Conservation (phyloP, 2,329 filamentous ascomycete genomes). For the Colletotrichum salicis region DNA sequence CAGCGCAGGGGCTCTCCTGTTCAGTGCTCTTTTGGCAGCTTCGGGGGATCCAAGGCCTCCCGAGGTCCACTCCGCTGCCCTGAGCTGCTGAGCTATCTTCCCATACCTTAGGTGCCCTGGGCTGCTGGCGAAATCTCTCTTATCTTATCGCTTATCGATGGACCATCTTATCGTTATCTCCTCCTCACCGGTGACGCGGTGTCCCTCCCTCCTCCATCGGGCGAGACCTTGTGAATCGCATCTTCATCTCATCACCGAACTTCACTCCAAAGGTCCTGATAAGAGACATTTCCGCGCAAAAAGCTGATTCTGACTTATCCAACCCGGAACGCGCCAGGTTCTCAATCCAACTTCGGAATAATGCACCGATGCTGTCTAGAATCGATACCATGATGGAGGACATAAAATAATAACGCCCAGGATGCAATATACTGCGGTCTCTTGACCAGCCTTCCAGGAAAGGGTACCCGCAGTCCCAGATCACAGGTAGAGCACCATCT, state of each 20-base stretch:
- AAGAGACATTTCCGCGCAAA: not conserved
- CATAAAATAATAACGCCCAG: not conserved
- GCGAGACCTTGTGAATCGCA: not conserved
- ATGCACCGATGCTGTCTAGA: not conserved
- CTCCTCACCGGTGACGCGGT: not conserved
- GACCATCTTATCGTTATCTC: not conserved
- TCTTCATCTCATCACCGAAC: not conserved
- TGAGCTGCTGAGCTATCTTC: too few relatives aligned
- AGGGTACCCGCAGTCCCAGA: not conserved
- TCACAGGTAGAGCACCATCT: not conserved
- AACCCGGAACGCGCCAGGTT: not conserved
- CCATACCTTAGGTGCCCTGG: not conserved
- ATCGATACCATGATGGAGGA: not conserved
- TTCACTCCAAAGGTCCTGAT: not conserved
- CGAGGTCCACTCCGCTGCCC: too few relatives aligned
- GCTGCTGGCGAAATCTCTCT: too few relatives aligned
- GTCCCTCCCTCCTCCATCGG: not conserved
- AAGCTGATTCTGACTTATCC: not conserved
- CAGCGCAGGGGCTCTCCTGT: not conserved
- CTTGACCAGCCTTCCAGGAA: not conserved
- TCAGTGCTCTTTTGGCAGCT: not conserved
- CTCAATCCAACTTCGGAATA: not conserved
- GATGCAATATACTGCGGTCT: too few relatives aligned
- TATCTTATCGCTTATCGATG: not conserved
- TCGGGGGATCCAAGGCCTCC: constrained; percentile 1